These are phyloP conservation scores for Pseudocercospora pini-densiflorae DNA, from an alignment of 2,329 filamentous ascomycete species.

Conservation along the genomic window DNA sequence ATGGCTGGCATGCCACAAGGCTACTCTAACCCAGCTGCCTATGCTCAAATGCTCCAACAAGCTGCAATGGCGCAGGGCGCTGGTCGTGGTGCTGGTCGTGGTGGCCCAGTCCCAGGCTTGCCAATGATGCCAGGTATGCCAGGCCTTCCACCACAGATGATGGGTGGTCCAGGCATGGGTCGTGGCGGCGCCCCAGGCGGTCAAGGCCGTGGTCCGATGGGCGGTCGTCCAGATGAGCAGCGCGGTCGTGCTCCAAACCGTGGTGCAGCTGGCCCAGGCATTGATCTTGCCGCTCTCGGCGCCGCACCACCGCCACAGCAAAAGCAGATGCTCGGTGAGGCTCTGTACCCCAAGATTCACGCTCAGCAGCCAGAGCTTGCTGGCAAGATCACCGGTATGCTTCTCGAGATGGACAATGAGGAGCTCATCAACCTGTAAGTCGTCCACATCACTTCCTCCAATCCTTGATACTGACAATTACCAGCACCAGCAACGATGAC, in stretches of 20 bases:
- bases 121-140: conserved; percentile 63
- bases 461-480: conserved; percentile 36
- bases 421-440: conserved; percentile 97
- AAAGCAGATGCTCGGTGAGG: conserved; percentile 98
- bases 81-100: conserved; percentile 64
- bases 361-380: conserved; percentile 92
- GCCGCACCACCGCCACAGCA: conserved; percentile 72
- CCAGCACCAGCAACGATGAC: conserved; percentile 83
- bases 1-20: conserved; percentile 75
- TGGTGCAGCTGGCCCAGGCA: conserved; percentile 40
- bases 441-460: conserved; percentile 13
- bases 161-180: conserved; percentile 48
- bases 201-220: conserved; percentile 40
- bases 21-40: conserved; percentile 75
- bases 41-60: conserved; percentile 65
- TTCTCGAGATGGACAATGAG: conserved; percentile 97
- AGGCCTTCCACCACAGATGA: conserved; percentile 67
- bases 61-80: conserved; percentile 44
- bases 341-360: conserved; percentile 98
- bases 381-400: conserved; percentile 99
- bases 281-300: conserved; percentile 58
- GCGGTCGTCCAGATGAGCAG: conserved; percentile 44
- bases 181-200: conserved; percentile 43
- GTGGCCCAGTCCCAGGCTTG: conserved; percentile 70
- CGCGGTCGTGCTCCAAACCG: conserved; percentile 46